Percentiles rank a stretch among this genome's conserved stretches.
Evolutionary conservation across 441 rosid genomes (phyloP).

Genomic region (Mallotus japonicus): DNA sequence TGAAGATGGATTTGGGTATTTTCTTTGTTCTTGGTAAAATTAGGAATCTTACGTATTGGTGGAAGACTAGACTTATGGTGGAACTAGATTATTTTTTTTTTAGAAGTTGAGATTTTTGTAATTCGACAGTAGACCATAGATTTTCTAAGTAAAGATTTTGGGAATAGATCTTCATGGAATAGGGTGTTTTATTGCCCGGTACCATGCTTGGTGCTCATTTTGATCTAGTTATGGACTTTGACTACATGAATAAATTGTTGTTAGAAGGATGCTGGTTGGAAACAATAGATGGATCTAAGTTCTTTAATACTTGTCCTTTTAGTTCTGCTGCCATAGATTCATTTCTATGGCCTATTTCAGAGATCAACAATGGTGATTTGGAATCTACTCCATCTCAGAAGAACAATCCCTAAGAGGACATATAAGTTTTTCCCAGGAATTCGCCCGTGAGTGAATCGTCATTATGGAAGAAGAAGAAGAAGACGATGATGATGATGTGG

Average conservation of each 20-base stretch:
- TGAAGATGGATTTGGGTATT: constrained; percentile 5
- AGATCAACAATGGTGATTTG: constrained; percentile 30
- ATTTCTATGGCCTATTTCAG: constrained; percentile 41
- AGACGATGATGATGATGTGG: too few species aligned
- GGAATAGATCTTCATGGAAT: constrained; percentile 47
- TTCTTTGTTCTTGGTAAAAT: neutral
- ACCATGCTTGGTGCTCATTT: constrained; percentile 28
- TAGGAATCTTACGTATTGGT: neutral
- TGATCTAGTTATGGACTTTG: constrained; percentile 61
- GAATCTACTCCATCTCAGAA: constrained; percentile 28
- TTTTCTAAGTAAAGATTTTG: constrained; percentile 11
- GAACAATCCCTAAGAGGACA: constrained; percentile 34
- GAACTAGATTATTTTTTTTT: constrained; percentile 11
- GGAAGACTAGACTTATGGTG: neutral
- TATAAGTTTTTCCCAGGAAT: constrained; percentile 23
- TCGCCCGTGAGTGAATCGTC: constrained; percentile 19
- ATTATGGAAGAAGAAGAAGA: too few species aligned
- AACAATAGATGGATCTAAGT: constrained; percentile 74
- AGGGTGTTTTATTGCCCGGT: constrained; percentile 42
- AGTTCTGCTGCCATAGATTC: constrained; percentile 43
- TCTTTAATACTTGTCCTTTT: constrained; percentile 45
- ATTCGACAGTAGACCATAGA: constrained; percentile 10
- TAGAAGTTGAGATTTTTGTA: constrained; percentile 4
- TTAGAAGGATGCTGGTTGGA: constrained; percentile 93
- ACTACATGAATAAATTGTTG: constrained; percentile 68